Evolutionary conservation across 371 early-diverging fungal genomes (phyloP).

Genomic region (Dichotomocladium elegans): DNA sequence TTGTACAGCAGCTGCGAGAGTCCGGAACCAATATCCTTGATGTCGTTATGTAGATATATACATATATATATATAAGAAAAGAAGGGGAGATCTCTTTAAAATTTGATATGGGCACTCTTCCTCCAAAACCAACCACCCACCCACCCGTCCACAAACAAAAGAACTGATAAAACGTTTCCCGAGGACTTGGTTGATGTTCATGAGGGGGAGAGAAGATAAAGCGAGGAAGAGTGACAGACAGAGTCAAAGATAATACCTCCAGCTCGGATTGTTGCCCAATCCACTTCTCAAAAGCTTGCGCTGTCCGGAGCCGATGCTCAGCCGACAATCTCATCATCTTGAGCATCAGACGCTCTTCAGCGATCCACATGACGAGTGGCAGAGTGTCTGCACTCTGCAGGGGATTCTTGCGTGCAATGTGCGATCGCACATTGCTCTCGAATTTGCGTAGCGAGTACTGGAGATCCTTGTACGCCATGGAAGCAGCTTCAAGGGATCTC

Average conservation of each 20-base stretch:
- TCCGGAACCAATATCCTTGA: slow-evolving; percentile 30
- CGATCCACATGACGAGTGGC: slow-evolving; percentile 37
- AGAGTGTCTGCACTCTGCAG: slow-evolving; percentile 34
- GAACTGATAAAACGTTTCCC: too few relatives aligned
- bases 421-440: slow-evolving; percentile 27
- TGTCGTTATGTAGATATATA: neutral
- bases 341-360: slow-evolving; percentile 33
- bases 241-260: too few relatives aligned
- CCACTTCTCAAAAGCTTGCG: slow-evolving; percentile 28
- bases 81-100: too few relatives aligned
- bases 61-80: too few relatives aligned
- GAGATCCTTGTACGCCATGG: slow-evolving; percentile 36
- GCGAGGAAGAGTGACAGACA: too few relatives aligned
- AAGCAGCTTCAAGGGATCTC: neutral
- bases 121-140: too few relatives aligned
- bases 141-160: too few relatives aligned
- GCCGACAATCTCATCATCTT: slow-evolving; percentile 20
- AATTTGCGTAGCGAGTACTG: slow-evolving; percentile 31
- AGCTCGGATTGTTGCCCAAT: slow-evolving; percentile 11
- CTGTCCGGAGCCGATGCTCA: slow-evolving; percentile 33
- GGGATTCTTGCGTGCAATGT: slow-evolving; percentile 35
- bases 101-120: too few relatives aligned
- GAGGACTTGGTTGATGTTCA: too few relatives aligned
- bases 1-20: slow-evolving; percentile 25
- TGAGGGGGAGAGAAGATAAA: too few relatives aligned